Conservation (phyloP, 139 green algal species). For the Penium margaritaceum region DNA sequence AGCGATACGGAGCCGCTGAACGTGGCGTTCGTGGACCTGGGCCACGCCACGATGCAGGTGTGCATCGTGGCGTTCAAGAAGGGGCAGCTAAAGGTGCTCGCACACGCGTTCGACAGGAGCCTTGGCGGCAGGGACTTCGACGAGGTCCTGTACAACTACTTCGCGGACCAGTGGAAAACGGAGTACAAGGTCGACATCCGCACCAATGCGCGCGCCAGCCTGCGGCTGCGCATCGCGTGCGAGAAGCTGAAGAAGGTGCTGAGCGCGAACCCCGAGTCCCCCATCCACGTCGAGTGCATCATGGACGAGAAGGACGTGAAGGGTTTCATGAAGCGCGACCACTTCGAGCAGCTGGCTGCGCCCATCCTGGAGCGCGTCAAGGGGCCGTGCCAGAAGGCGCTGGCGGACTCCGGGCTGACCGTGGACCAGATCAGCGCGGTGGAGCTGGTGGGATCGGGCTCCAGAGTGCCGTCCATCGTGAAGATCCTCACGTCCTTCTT, state of each 20-base stretch:
- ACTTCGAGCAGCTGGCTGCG: conserved; percentile 74
- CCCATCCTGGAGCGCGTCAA: conserved; percentile 62
- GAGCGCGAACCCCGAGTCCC: conserved; percentile 77
- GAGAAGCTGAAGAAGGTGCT: conserved; percentile 94
- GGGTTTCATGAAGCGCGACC: conserved; percentile 65
- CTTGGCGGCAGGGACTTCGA: conserved; percentile 86
- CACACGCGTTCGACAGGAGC: conserved; percentile 81
- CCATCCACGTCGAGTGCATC: conserved; percentile 74
- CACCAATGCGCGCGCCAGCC: conserved; percentile 67
- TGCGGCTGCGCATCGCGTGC: conserved; percentile 73
- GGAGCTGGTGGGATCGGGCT: conserved; percentile 81
- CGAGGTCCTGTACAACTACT: conserved; percentile 86
- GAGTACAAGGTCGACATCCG: conserved; percentile 77
- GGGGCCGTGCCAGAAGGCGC: conserved; percentile 46
- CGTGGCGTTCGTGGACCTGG: conserved; percentile 91
- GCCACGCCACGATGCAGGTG: conserved; percentile 80
- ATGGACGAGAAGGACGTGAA: conserved; percentile 85
- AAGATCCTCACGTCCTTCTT: conserved; percentile 57
- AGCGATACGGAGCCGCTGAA: conserved; percentile 73
- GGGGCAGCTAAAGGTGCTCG: conserved; percentile 72
- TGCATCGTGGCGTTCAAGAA: conserved; percentile 83
- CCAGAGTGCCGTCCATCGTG: conserved; percentile 73
- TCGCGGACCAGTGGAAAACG: conserved; percentile 72
- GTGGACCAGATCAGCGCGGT: conserved; percentile 69
- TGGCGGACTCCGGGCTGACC: conserved; percentile 56